Base-by-base conservation (phyloP, 805 yeast species). In the Blastobotrys attinorum region DNA sequence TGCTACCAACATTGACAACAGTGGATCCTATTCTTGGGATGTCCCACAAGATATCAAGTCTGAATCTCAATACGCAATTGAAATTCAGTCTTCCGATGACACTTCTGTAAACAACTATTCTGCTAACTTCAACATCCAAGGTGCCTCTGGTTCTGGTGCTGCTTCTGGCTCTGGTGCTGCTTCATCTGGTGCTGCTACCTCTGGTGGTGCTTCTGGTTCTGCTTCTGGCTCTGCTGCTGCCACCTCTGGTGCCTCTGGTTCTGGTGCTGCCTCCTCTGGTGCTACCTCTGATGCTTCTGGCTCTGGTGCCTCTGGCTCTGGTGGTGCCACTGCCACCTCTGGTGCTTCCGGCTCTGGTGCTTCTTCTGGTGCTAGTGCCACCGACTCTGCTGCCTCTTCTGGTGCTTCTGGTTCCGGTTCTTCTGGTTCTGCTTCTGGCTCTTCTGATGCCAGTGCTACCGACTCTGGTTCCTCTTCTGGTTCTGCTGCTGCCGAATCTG, bases 21-120 rank as follows among this genome's bases (percentile, higher is more conserved):
- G 52, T 25, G 65, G 66, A 15, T 11, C 45, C 16, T 54, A 48
- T 42, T 27, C 44, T 16, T 62, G 66, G 66, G 39, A 44, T 4
- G 49, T 58, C 20, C 58, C 61, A 21, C 42, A 40, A 32, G 22
- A 37, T 15, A 33, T 42, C 10, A 38, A 25, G 17, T 39, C 58
- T 22, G 45, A 47, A 42, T 47, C 58, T n/a, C 58, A 49, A 15
- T 52, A 57, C 47, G 36, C 57, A 13, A 46, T 60, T 34, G 51
- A 45, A 49, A 56, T 61, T 35, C 49, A 44, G 39, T 51, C 52
- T 38, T 39, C 54, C 3, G 40, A 36, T 29, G 43, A 56, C 45
- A 36, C 47, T 4, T 22, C 31, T 10, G 45, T 43, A 16, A 31
- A 45, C 31, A 57, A 57, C 53, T 58, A 49, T 49, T 46, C 45